Percentiles rank a stretch among this genome's conserved stretches.
These are phyloP conservation scores for Elongisporangium senticosum DNA, from an alignment of 352 stramenopile species.

Conservation along the genomic window DNA sequence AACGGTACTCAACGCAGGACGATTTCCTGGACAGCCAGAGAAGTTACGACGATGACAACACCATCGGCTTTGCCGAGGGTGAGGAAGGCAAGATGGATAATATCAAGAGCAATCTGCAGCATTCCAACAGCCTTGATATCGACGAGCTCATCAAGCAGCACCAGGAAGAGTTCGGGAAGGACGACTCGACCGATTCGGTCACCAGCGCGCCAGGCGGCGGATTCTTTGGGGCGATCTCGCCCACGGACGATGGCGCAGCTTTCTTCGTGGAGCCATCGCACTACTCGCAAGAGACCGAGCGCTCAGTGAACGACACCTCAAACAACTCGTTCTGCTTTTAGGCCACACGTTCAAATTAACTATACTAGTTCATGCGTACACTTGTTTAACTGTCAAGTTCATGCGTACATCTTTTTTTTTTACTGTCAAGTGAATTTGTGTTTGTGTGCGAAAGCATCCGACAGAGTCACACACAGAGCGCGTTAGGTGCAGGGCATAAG, in stretches of 20 bases:
- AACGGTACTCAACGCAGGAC: not conserved
- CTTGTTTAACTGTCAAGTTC: no score
- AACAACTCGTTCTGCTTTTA: not conserved
- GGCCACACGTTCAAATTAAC: not conserved
- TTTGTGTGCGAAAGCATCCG: no score
- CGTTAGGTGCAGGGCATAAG: no score
- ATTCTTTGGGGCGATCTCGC: not conserved
- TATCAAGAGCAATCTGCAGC: not conserved
- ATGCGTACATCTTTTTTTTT: not conserved
- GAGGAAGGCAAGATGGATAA: not conserved
- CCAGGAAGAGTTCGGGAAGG: not conserved
- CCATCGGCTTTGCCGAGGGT: not conserved
- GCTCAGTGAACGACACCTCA: not conserved
- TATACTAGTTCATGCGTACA: not conserved
- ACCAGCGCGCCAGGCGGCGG: not conserved
- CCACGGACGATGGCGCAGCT: not conserved
- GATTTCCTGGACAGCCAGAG: not conserved
- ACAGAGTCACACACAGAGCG: no score
- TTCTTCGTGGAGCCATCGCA: not conserved
- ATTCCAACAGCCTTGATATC: not conserved
- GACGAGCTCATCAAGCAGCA: not conserved
- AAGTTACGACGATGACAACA: not conserved
- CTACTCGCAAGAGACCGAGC: not conserved
- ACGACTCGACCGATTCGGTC: not conserved
- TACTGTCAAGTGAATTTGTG: not conserved